Conservation (phyloP, 2,329 filamentous ascomycete species). For the Monilinia aucupariae region DNA sequence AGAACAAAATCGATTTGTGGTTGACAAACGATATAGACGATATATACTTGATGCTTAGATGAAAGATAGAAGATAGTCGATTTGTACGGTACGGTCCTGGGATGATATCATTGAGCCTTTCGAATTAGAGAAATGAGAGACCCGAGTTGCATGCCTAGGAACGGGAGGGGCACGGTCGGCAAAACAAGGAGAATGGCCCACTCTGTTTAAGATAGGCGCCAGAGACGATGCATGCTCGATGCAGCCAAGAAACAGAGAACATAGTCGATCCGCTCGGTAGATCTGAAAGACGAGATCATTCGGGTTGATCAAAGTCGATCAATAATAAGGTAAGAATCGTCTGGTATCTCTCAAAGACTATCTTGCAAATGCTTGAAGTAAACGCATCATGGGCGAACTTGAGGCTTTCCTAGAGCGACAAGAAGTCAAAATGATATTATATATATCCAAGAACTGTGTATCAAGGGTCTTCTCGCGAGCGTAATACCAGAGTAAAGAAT, state of each 20-base stretch:
- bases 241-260: background rate
- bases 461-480: background rate
- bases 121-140: fast-evolving
- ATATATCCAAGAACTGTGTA: background rate
- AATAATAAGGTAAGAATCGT: background rate
- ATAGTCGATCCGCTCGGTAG: background rate
- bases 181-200: background rate
- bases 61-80: background rate
- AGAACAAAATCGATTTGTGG: background rate
- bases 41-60: background rate
- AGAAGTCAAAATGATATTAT: background rate
- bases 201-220: background rate
- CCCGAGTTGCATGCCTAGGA: background rate
- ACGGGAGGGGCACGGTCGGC: background rate
- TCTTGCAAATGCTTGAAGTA: background rate
- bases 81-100: background rate
- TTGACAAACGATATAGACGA: background rate
- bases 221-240: background rate
- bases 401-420: background rate
- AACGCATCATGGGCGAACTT: too few species aligned
- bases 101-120: background rate
- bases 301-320: background rate
- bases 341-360: background rate
- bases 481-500: background rate
- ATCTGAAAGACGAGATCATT: background rate